Evolutionary conservation across 768 basidiomycete species (phyloP).

Genomic region (Tylopilus sp.): DNA sequence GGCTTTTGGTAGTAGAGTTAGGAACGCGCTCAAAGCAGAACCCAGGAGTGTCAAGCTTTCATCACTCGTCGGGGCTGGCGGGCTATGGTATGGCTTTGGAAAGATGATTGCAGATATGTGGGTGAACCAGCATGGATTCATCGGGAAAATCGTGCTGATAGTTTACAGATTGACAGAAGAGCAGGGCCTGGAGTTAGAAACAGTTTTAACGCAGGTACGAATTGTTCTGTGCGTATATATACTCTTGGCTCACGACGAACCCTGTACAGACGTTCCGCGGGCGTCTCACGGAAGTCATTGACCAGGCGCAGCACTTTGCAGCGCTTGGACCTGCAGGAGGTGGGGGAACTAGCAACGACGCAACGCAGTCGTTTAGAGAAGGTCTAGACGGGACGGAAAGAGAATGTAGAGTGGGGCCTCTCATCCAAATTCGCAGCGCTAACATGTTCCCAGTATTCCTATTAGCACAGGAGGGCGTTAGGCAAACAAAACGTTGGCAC

Average conservation of each 20-base stretch:
- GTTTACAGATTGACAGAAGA: conserved; percentile 66
- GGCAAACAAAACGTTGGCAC: conserved; percentile 79
- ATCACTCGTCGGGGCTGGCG: conserved; percentile 80
- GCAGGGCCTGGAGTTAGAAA: conserved; percentile 68
- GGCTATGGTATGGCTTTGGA: conserved; percentile 92
- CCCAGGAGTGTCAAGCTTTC: conserved; percentile 81
- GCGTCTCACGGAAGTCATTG: conserved; percentile 75
- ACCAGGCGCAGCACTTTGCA: conserved; percentile 88
- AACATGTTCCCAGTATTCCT: conserved; percentile 61
- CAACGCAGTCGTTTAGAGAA: conserved; percentile 77
- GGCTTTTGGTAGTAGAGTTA: conserved; percentile 72
- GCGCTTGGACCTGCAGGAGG: conserved; percentile 57
- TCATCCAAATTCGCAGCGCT: conserved; percentile 1
- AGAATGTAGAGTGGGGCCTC: conserved; percentile 59
- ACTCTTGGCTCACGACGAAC: not conserved
- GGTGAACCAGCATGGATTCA: conserved; percentile 20
- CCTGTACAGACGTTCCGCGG: conserved; percentile 63
- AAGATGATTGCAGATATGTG: conserved; percentile 83
- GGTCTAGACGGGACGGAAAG: conserved; percentile 92
- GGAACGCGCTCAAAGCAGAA: conserved; percentile 87
- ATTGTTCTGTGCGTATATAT: conserved; percentile 8
- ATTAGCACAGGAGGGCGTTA: conserved; percentile 79
- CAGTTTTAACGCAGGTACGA: conserved; percentile 64
- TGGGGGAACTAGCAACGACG: conserved; percentile 51
- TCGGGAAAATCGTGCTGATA: not conserved